These are phyloP conservation scores for Termitomyces sp. DNA, from an alignment of 768 basidiomycete genomes.

Conservation along the genomic window DNA sequence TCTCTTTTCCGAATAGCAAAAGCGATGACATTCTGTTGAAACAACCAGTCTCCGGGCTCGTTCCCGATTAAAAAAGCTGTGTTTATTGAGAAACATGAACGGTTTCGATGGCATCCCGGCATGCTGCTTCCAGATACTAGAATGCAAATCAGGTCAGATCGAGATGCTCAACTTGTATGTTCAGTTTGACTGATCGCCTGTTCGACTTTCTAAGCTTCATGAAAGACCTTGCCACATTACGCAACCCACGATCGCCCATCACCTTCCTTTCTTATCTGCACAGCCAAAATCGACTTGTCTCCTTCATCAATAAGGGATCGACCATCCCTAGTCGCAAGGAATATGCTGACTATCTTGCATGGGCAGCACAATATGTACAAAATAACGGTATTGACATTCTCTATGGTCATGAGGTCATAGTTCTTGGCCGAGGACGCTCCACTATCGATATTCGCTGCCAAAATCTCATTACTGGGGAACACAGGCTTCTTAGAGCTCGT, in stretches of 20 bases:
- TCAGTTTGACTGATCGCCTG: background rate
- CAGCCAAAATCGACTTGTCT: conserved; percentile 39
- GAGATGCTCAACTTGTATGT: background rate
- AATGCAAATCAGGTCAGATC: conserved; percentile 47
- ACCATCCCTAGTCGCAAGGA: conserved; percentile 48
- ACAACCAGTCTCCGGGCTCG: background rate
- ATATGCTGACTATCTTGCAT: conserved; percentile 48
- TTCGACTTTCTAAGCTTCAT: conserved; percentile 30
- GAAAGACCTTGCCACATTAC: conserved; percentile 49
- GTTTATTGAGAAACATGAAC: conserved; percentile 43
- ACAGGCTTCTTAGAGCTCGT: conserved; percentile 31
- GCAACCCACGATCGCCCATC: conserved; percentile 44
- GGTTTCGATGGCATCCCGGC: conserved; percentile 51
- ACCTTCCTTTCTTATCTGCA: conserved; percentile 52
- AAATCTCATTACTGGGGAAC: conserved; percentile 28
- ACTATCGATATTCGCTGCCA: conserved; percentile 34
- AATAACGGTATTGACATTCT: conserved; percentile 35
- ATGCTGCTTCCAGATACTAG: conserved; percentile 47
- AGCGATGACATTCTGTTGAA: conserved; percentile 1
- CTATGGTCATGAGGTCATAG: conserved; percentile 43
- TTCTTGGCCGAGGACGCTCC: conserved; percentile 24
- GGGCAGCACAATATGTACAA: conserved; percentile 43
- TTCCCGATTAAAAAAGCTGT: conserved; percentile 24
- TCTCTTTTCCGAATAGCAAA: conserved; percentile 6
- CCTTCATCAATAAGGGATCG: conserved; percentile 50